A percentile compares a stretch with the other conserved stretches of the same genome.
phyloP scores from a whole-genome alignment of 2,329 filamentous ascomycete species.

The Grosmannia huntii region DNA sequence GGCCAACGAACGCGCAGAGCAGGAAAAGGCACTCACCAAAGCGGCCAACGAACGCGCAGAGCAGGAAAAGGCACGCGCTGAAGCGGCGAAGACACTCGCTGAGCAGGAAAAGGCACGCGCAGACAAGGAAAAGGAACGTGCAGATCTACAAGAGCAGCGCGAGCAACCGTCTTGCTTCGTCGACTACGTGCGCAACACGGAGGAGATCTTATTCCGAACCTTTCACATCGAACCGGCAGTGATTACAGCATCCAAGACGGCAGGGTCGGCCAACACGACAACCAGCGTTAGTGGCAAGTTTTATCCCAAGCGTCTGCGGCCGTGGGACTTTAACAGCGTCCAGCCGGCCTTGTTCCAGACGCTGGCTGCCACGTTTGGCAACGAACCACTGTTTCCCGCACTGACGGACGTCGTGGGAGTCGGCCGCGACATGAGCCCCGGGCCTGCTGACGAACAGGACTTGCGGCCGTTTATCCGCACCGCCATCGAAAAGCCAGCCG shows the following conservation, averaged over 20 bases:
- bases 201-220: background rate
- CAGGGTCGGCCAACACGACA: background rate
- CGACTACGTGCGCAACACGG: background rate
- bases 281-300: background rate
- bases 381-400: background rate
- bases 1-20: background rate
- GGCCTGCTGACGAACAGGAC: background rate
- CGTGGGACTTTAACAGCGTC: background rate
- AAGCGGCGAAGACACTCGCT: background rate
- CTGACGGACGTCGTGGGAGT: background rate
- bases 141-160: background rate
- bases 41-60: too few relatives aligned
- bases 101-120: background rate
- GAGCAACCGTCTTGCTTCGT: background rate
- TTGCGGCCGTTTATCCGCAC: slow-evolving; percentile 4
- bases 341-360: background rate
- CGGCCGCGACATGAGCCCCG: background rate
- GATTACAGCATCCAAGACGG: background rate
- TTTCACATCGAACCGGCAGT: background rate
- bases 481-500: slow-evolving; percentile 6
- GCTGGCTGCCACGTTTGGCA: background rate
- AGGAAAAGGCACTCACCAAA: background rate
- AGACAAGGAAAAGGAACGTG: background rate
- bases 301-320: slow-evolving; percentile 1
- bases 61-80: background rate